Percentiles rank a stretch among this genome's conserved stretches.
Conservation (phyloP, 192 early-diverging fungal genomes). For the Backusella parvicylindrica region DNA sequence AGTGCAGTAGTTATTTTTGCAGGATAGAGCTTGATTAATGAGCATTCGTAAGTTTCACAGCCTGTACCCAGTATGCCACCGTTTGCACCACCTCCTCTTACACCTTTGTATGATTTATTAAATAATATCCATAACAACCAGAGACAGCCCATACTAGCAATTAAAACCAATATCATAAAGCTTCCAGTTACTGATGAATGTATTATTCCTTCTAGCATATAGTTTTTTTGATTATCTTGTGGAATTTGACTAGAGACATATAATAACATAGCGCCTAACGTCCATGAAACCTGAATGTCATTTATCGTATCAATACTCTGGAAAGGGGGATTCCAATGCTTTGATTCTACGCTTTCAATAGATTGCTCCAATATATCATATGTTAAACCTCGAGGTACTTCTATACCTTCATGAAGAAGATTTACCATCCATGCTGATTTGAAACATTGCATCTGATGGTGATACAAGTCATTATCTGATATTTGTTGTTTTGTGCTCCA, state of each 20-base stretch:
- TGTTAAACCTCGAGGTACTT: slow-evolving; percentile 56
- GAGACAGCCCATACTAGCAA: neutral
- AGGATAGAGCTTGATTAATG: neutral
- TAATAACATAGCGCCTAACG: slow-evolving; percentile 72
- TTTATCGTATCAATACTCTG: slow-evolving; percentile 75
- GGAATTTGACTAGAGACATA: slow-evolving; percentile 44
- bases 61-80: slow-evolving; percentile 2
- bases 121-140: neutral
- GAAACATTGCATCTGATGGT: slow-evolving; percentile 90
- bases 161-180: neutral
- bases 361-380: slow-evolving; percentile 38
- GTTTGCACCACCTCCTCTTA: neutral
- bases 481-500: slow-evolving; percentile 57
- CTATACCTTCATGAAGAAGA: slow-evolving; percentile 89
- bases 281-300: slow-evolving; percentile 84
- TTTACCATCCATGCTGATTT: slow-evolving; percentile 93
- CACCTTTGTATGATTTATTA: neutral
- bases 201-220: neutral
- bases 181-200: neutral
- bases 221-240: neutral
- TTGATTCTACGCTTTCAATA: slow-evolving; percentile 39
- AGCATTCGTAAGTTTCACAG: neutral
- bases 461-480: slow-evolving; percentile 42
- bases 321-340: slow-evolving; percentile 56
- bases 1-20: neutral